Base-by-base conservation (phyloP, 1,284 basidiomycete genomes). In the Tausonia pullulans region DNA sequence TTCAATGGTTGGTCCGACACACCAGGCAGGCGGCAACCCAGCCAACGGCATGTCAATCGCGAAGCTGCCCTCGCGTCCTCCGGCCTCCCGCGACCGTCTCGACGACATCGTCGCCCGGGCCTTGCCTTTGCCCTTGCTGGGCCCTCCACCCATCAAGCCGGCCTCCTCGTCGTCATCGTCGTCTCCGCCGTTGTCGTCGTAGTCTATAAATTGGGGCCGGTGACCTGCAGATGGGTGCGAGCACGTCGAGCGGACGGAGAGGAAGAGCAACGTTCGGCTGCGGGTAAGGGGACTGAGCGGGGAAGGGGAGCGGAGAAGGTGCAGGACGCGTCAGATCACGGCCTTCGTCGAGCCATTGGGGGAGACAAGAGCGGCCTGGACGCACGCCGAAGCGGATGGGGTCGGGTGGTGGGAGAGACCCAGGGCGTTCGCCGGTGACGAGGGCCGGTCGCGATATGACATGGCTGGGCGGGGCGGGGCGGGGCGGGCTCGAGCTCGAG, bases 261-360 rank as follows among this genome's bases (percentile, higher is more conserved):
- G 86, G 77, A 96, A 99, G 72, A 97, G 84, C 60, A 93, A 84
- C 3, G 95, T 98, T 59, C 95, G 79, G 1, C 90, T 94, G 69
- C 95, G 87, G 16, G 88, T 93, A 39, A 76, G 71, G 3, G 74
- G 75, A 55, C 61, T 63, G n/a, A 40, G 27, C 27, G 27, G 27
- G 27, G 27, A 50, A 9, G 10, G 50, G 16, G n/a, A 39, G 54
- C 10, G 43, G 5, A 14, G 54, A 56, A 44, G 41, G 48, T 49
- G 2, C 48, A 49, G 48, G 14, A 49, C 8, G 54, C 53, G 27
- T 56, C 54, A 54, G 52, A 27, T 27, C 27, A 27, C 27, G 27
- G 27, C 27, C 27, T 27, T 27, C 27, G 27, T 27, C 27, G 27
- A 27, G 27, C 27, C 27, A 2, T 27, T 27, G 27, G 27, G 27